Base-by-base conservation (phyloP, 805 yeast species). In the Cyberlindnera lachancei region DNA sequence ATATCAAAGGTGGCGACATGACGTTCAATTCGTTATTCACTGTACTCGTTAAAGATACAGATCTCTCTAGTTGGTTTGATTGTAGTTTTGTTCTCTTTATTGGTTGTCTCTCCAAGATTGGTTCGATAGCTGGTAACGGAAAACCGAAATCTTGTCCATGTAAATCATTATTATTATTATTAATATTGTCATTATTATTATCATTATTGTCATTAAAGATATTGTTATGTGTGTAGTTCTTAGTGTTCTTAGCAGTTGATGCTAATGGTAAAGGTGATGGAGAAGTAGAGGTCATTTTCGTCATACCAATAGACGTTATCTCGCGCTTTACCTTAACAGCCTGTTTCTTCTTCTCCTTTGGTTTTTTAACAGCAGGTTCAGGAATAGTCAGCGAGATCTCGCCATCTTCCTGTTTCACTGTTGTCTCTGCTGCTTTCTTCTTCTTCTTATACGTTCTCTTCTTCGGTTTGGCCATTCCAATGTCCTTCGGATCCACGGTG, bases 181-280 rank as follows among this genome's bases (percentile, higher is more conserved):
- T n/a, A n/a, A n/a, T n/a, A n/a, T n/a, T n/a, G n/a, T n/a, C n/a
- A n/a, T n/a, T n/a, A n/a, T n/a, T n/a, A n/a, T n/a, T n/a, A n/a
- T n/a, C n/a, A n/a, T n/a, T n/a, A n/a, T n/a, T n/a, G n/a, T n/a
- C n/a, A n/a, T n/a, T n/a, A n/a, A n/a, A n/a, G n/a, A n/a, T n/a
- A n/a, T n/a, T n/a, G n/a, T n/a, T n/a, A n/a, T n/a, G n/a, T n/a
- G n/a, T n/a, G n/a, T n/a, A n/a, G 3, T 31, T 42, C 4, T 41
- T 31, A 2, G 31, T 14, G 15, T 26, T 25, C 19, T 9, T 16
- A 11, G 18, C 17, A 9, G 23, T 32, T 7, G 19, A 10, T 10
- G 32, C 26, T 6, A 35, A 16, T n/a, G 48, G 36, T 1, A 48
- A 39, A 11, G 55, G 53, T 5, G 52, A 45, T n/a, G 53, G 55